Evolutionary conservation across 1,139 yeast genomes (phyloP), one percentile per base, ranked within the genome.

Genomic region (Blastobotrys petasosporus): DNA sequence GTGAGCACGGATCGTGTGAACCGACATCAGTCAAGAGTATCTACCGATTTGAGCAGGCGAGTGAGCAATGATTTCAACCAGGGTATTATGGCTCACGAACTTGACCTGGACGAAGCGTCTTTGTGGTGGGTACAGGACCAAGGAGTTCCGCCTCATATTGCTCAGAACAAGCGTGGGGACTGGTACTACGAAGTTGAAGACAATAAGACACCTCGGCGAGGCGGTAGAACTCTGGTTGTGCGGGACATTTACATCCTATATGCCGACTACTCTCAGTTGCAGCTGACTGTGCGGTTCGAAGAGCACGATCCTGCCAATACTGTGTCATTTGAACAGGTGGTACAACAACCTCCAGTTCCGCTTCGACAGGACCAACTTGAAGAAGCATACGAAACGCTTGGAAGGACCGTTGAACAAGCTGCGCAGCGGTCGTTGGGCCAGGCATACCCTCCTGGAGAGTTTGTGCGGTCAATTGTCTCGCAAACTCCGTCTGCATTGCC

Each of bases 221-320:
- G 79, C 10, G 77, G 78, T 20, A 50, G 60, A 32, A 68, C 76
- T 39, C 64, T 79, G 42, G 66, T 72, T 5, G 73, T 77, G 50
- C 73, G 82, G 48, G 92, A 85, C 53, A 80, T 83, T 55, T 87
- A 86, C 62, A 72, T 88, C 13, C 65, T 88, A 39, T 84, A 81
- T 61, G 79, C 77, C 51, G 94, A 85, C 60, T 79, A 83, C 54
- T 76, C 92, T 1, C 88, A 84, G 57, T 70, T 82, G 13, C 65
- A 76, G 1, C 65, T 85, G 53, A 59, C 68, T 3, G 68, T 79
- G 7, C 73, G 75, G 38, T 86, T 71, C 58, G 81, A 81, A 42
- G 58, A 63, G 15, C 68, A 70, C 23, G 77, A 79, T 50, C 88
- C 94, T 1, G 61, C 75, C 16, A 64, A 72, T 3, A 70, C 85